Conservation (phyloP, 345 rosid species). For the Gossypium bickii region DNA sequence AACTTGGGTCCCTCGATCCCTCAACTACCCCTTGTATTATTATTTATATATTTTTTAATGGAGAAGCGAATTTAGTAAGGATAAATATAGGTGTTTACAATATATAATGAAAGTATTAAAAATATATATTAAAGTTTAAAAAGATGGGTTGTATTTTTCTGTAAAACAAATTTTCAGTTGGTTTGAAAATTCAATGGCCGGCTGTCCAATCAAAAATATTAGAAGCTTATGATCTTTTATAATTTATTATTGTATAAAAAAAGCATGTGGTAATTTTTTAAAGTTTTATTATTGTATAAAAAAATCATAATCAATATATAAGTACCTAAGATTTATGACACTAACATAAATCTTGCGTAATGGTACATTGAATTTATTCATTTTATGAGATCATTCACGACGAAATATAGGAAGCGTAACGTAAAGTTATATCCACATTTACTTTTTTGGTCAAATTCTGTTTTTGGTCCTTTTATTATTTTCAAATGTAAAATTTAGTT, state of each 20-base stretch:
- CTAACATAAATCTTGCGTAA: background rate
- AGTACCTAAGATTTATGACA: too few relatives aligned
- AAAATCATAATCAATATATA: background rate
- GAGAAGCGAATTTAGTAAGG: too few relatives aligned
- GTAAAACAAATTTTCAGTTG: background rate
- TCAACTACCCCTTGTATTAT: background rate
- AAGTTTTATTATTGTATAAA: background rate
- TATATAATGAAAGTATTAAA: too few relatives aligned
- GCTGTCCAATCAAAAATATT: slow-evolving; percentile 2
- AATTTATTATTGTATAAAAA: background rate
- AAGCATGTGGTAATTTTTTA: too few relatives aligned
- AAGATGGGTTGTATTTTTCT: background rate
- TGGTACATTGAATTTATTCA: background rate
- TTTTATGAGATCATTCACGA: background rate
- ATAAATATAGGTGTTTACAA: too few relatives aligned
- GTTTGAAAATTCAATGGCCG: slow-evolving; percentile 14
- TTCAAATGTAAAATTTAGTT: too few relatives aligned
- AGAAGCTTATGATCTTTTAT: background rate
- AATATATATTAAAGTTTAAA: too few relatives aligned
- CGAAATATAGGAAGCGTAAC: background rate
- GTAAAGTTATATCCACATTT: background rate
- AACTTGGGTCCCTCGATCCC: slow-evolving; percentile 6
- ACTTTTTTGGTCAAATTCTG: background rate
- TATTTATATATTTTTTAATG: too few relatives aligned
- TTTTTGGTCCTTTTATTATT: too few relatives aligned